Evolutionary conservation across 176 grass and related monocot genomes (phyloP), one percentile per base, ranked within the genome.

Genomic region (Avena eriantha): DNA sequence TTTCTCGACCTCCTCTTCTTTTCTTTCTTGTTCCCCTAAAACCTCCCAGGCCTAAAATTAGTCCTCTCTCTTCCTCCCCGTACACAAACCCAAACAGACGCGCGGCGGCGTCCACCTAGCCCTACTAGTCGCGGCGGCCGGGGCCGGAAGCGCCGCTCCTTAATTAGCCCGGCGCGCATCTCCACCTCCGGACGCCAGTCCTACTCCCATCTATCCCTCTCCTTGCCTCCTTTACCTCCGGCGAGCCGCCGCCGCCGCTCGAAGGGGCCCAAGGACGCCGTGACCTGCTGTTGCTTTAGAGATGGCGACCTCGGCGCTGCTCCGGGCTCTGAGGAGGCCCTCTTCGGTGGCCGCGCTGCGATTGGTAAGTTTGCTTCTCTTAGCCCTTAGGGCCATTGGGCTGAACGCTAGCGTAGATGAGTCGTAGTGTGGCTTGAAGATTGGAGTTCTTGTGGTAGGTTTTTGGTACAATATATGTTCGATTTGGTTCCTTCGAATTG

Each of bases 231-330:
- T 14, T 13, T 10, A 34, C 69, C 57, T 75, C 69, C 79, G 79
- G 69, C 79, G n/a, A 81, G 56, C 76, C 35, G 16, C 69, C 56
- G 53, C 74, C 41, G 50, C 77, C 78, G 41, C 4, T 29, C 14
- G 21, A 71, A 29, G 31, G 9, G 56, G 12, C 43, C 12, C 31
- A 17, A 7, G 58, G 68, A 64, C 35, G 23, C 34, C 34, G n/a
- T 16, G 16, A 7, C 33, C n/a, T 43, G 23, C 23, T 33, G 11
- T 50, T 46, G 21, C 85, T 73, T 3, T 15, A 4, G 69, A 10
- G 56, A 94, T 94, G 92, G 86, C 86, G 80, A 78, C 92, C n/a
- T 83, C 80, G 33, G 63, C 86, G 46, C 76, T 94, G 47, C 84
- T 88, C 24, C 87, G 92, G 8, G 89, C 92, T 85, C 84, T 89